These are phyloP conservation scores for Pyrenochaeta sp. DNA, from an alignment of 2,329 filamentous ascomycete species.

Conservation along the genomic window DNA sequence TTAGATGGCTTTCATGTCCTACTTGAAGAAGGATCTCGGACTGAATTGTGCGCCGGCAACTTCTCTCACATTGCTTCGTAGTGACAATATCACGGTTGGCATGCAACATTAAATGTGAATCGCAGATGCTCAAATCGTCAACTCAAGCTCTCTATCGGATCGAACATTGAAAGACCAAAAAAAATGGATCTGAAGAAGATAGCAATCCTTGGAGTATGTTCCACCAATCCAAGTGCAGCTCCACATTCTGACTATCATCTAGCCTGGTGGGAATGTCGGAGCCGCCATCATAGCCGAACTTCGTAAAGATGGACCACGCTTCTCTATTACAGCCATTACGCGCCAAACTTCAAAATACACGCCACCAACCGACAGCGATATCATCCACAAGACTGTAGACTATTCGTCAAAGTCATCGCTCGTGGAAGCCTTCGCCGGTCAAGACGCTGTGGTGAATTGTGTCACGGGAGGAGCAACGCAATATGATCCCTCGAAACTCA, in stretches of 20 bases:
- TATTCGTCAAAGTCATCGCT: constrained; percentile 35
- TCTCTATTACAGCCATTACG: constrained; percentile 40
- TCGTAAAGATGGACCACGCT: constrained; percentile 22
- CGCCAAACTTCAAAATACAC: constrained; percentile 32
- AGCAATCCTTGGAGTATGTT: constrained; percentile 43
- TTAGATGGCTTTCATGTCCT: not conserved
- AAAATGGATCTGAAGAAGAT: constrained; percentile 46
- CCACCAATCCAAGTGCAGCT: not conserved
- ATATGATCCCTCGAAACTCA: constrained; percentile 53
- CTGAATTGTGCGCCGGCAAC: not conserved
- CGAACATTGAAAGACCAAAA: not conserved
- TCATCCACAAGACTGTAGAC: constrained; percentile 31
- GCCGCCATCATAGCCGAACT: constrained; percentile 38
- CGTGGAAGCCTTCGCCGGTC: constrained; percentile 55
- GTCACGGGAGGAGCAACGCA: constrained; percentile 55
- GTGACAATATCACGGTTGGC: no score
- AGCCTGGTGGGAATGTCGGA: constrained; percentile 45
- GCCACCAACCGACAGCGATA: constrained; percentile 16
- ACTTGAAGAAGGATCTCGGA: not conserved
- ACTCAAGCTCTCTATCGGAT: not conserved
- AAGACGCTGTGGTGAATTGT: constrained; percentile 63
- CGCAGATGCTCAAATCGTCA: no score
- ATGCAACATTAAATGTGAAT: no score
- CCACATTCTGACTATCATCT: not conserved
- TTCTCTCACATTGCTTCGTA: no score